phyloP scores from a whole-genome alignment of 1,284 basidiomycete species.

The Trichosporon sp. region DNA sequence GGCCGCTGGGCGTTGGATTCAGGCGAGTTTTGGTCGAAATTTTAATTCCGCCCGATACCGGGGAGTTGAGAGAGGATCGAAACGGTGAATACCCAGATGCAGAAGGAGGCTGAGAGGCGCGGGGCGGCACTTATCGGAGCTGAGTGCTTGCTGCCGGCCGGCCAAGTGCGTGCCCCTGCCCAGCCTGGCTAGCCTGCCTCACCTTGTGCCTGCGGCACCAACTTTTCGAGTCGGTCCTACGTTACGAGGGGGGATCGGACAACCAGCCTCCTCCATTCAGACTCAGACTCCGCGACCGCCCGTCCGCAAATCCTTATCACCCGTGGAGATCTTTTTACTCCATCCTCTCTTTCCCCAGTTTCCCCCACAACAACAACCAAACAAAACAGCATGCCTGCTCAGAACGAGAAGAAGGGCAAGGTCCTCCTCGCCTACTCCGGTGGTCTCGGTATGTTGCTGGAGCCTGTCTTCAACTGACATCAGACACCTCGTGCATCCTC shows the following conservation, averaged over 20 bases:
- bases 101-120: background rate
- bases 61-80: background rate
- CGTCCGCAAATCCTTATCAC: constrained; percentile 14
- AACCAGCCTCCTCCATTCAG: background rate
- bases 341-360: background rate
- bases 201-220: constrained; percentile 2
- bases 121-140: constrained; percentile 19
- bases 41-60: background rate
- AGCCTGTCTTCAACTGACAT: background rate
- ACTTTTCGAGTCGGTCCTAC: constrained; percentile 16
- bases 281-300: background rate
- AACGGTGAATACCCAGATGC: constrained; percentile 10
- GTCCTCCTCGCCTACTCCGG: constrained; percentile 83
- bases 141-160: background rate
- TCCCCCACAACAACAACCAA: constrained; percentile 11
- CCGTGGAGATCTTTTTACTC: constrained; percentile 9
- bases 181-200: background rate
- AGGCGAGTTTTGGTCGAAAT: background rate
- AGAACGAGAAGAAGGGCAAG: constrained; percentile 55
- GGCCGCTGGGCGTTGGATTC: background rate
- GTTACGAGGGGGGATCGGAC: constrained; percentile 18
- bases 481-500: constrained; percentile 85
- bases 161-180: background rate
- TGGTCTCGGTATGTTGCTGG: constrained; percentile 77
- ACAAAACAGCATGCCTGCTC: constrained; percentile 33